Percentiles rank a stretch among this genome's conserved stretches.
These are phyloP conservation scores for Kondoa malvinella DNA, from an alignment of 768 basidiomycete species.

Conservation along the genomic window DNA sequence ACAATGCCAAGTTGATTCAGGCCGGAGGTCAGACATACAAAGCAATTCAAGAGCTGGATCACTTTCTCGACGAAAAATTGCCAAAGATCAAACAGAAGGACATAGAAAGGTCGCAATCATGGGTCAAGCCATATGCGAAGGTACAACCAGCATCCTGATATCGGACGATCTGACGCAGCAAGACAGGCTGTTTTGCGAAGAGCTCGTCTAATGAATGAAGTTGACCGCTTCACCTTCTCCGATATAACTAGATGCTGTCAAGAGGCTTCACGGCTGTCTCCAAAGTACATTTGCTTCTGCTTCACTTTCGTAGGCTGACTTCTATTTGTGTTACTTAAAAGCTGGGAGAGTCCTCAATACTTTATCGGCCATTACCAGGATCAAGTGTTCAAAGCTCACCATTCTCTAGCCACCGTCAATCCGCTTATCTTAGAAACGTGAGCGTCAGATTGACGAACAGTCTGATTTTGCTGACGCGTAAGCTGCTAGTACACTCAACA, in stretches of 20 bases:
- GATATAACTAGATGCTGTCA: conserved; percentile 43
- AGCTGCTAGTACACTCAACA: not conserved
- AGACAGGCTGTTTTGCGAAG: conserved; percentile 51
- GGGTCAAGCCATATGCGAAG: not conserved
- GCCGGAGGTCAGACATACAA: conserved; percentile 61
- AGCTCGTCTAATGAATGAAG: conserved; percentile 84
- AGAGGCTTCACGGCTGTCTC: conserved; percentile 31
- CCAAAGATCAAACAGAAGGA: conserved; percentile 31
- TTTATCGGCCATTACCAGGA: conserved; percentile 15
- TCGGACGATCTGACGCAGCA: conserved; percentile 41
- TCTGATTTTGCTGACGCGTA: not conserved
- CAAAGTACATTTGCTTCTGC: conserved; percentile 28
- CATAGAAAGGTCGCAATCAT: not conserved
- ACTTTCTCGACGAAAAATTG: conserved; percentile 19
- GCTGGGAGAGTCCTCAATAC: conserved; percentile 16
- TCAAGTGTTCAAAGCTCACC: conserved; percentile 11
- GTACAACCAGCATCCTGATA: not conserved
- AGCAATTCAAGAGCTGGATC: conserved; percentile 58
- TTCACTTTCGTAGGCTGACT: not conserved
- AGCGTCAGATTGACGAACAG: conserved; percentile 5
- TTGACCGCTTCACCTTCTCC: conserved; percentile 56
- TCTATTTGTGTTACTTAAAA: not conserved
- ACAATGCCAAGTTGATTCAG: conserved; percentile 72
- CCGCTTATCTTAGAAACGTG: not conserved
- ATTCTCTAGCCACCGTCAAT: not conserved